Evolutionary conservation across 2,329 filamentous ascomycete species (phyloP), one percentile per base, ranked within the genome.

Genomic region (Penicillium sp.): DNA sequence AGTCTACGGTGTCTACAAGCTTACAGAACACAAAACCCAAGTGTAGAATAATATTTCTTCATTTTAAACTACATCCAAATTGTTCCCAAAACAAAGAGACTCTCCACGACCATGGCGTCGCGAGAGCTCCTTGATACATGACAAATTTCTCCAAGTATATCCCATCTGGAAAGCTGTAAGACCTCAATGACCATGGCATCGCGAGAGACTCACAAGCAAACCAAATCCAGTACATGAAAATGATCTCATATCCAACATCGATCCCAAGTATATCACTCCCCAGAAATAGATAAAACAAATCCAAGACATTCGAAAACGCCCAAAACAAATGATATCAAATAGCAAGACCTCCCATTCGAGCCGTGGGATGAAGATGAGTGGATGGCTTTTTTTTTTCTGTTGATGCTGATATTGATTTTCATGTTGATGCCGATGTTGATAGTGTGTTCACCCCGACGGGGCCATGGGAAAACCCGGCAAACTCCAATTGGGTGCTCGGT

Each of bases 271-370:
- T 48, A 23, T 48, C 27, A 15, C n/a, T 35, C 19, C 6, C 8
- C 12, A 21, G 4, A 17, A 23, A 33, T 15, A 46, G 19, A 48
- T 13, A 13, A 6, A 42, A 38, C 9, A 35, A 38, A 37, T 50
- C 27, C 23, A 9, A 42, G 9, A 56, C 38, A 9, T 35, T 35
- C 25, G 27, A n/a, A 19, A 13, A 35, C 23, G 21, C 38, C 23
- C n/a, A 37, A 29, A 27, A 21, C 35, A 45, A 2, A 56, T 54
- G 13, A 3, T 40, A 29, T 33, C 5, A 42, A 42, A 35, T 47
- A 21, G n/a, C 33, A 23, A n/a, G n/a, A 62, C 63, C 65, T 51
- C 60, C 55, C 66, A 67, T 68, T 68, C 50, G 62, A 56, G 65
- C 59, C 52, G 40, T 54, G 43, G 43, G 49, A 35, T 57, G 56